Base-by-base conservation (phyloP, 371 early-diverging fungal species). In the Dinochytrium kinnereticum region DNA sequence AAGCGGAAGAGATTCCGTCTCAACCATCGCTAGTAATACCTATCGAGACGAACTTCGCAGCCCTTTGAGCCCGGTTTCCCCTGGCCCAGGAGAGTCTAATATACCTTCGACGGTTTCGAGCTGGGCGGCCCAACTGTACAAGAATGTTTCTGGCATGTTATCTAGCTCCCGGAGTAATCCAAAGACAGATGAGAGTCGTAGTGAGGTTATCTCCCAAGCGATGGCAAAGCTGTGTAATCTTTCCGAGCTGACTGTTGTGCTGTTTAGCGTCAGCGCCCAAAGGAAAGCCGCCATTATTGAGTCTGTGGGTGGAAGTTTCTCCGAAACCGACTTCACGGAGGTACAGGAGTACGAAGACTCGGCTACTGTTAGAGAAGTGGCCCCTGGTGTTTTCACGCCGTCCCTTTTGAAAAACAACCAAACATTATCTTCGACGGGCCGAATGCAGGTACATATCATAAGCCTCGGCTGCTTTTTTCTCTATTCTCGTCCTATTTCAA, bases 321-420 rank as follows among this genome's bases (percentile, higher is more conserved):
- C 15, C 2, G 73, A 53, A 3, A 17, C 21, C 7, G 37, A 50
- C 10, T 26, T 10, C 19, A n/a, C 26, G 3, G 21, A n/a, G 26
- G 44, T 28, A 13, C 51, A 64, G 17, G 69, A 65, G 15, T 70
- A 69, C 21, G 70, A 70, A 19, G 64, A 44, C 26, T 15, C 59
- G 19, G 65, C 40, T 33, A n/a, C 34, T 30, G 31, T 30, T 17
- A 19, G 70, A 5, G 75, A 75, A 38, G 24, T 69, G 5, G 51
- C 59, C 34, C 75, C 75, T 10, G 75, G 75, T 38, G 75, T 75
- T 0, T 53, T 75, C 0, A 75, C 75, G n/a, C 75, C 75, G 7
- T 70, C 55, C 24, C 2, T 68, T 3, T 40, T 19, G 31, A 38
- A 74, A 15, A 65, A 75, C 17, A 21, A 5, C 28, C 31, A n/a